These are phyloP conservation scores for Coix lacrymajobi DNA, from an alignment of 176 grass and related monocot genomes.

Conservation along the genomic window DNA sequence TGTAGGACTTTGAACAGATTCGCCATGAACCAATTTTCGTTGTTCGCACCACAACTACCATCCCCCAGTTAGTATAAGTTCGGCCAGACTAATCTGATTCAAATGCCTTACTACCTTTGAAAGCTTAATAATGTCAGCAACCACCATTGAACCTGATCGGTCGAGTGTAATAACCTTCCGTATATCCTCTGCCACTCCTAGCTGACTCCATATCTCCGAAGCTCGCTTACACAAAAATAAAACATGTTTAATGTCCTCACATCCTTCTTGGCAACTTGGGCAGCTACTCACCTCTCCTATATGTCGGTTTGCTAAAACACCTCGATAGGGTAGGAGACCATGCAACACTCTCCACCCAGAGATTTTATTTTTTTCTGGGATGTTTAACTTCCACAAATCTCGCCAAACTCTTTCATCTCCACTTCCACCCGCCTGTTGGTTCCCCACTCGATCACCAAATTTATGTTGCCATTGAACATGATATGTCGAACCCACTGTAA, in stretches of 20 bases:
- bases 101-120: too few relatives aligned
- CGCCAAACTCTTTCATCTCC: background rate
- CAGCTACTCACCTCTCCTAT: background rate
- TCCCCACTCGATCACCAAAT: rapidly evolving
- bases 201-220: background rate
- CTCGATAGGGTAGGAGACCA: background rate
- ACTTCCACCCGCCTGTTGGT: rapidly evolving
- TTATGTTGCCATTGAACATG: background rate
- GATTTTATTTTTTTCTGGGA: background rate
- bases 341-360: background rate
- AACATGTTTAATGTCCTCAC: background rate
- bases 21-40: too few relatives aligned
- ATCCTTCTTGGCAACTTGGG: rapidly evolving
- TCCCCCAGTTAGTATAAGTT: too few relatives aligned
- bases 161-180: too few relatives aligned
- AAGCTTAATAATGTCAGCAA: too few relatives aligned
- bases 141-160: too few relatives aligned
- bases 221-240: background rate
- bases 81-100: too few relatives aligned
- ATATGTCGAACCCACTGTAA: background rate
- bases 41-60: too few relatives aligned
- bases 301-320: background rate
- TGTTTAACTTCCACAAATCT: rapidly evolving
- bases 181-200: background rate
- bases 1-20: too few relatives aligned